phyloP scores from a whole-genome alignment of 176 grass and related monocot genomes.

The Poa annua region DNA sequence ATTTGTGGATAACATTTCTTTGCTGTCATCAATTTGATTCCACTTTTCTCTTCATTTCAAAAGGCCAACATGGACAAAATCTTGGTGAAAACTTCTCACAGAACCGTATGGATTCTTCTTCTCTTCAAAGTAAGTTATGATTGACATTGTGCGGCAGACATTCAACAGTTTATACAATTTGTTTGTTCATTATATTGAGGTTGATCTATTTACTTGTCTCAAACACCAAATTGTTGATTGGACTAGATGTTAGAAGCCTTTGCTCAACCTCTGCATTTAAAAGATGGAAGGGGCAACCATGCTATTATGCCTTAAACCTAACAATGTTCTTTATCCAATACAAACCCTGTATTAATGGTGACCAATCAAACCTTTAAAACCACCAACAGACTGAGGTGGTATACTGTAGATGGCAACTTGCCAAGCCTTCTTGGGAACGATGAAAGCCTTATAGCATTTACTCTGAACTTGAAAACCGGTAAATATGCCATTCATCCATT shows the following conservation, averaged over 20 bases:
- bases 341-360: not conserved
- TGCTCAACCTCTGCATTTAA: not conserved
- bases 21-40: not conserved
- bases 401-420: not conserved
- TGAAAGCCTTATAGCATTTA: not conserved
- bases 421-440: too few relatives aligned
- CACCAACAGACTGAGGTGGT: not conserved
- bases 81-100: slow-evolving; percentile 37
- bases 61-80: slow-evolving; percentile 13
- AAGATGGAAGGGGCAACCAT: not conserved
- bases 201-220: not conserved
- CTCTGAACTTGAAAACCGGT: slow-evolving; percentile 2
- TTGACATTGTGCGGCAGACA: slow-evolving; percentile 11
- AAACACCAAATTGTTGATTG: not conserved
- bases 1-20: not conserved
- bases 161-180: not conserved
- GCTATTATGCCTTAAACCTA: not conserved
- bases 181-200: not conserved
- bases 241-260: not conserved
- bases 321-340: not conserved
- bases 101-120: slow-evolving; percentile 29
- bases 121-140: slow-evolving; percentile 48
- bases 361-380: slow-evolving; percentile 1
- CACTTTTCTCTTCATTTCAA: not conserved
- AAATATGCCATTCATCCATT: not conserved